Conservation (phyloP, 2,329 filamentous ascomycete genomes). For the Scorias spongiosa region DNA sequence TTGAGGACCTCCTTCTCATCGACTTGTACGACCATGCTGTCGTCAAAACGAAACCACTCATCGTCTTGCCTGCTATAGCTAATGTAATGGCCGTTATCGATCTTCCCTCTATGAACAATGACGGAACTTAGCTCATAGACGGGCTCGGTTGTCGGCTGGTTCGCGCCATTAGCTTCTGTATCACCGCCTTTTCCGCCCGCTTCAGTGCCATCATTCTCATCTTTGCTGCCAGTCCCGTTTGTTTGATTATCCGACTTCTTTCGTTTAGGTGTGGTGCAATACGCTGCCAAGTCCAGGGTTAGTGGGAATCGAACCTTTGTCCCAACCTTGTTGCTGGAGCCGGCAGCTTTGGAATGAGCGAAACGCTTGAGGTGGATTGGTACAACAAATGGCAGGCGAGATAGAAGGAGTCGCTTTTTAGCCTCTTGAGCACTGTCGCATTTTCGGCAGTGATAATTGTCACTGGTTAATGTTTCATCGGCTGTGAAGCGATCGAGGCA, state of each 20-base stretch:
- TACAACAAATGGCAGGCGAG: constrained; percentile 71
- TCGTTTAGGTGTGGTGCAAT: constrained; percentile 38
- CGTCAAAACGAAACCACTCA: constrained; percentile 91
- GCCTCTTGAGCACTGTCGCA: constrained; percentile 64
- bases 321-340: constrained; percentile 79
- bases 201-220: constrained; percentile 3
- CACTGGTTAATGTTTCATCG: constrained; percentile 56
- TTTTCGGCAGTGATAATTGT: constrained; percentile 72
- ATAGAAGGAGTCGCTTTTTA: constrained; percentile 70
- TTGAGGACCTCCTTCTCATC: constrained; percentile 71
- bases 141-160: constrained; percentile 33
- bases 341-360: constrained; percentile 30
- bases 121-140: constrained; percentile 80
- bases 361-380: constrained; percentile 71
- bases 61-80: constrained; percentile 75
- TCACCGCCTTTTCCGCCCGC: constrained; percentile 7
- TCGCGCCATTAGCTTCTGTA: background rate
- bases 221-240: constrained; percentile 25
- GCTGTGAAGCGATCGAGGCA: constrained; percentile 82
- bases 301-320: constrained; percentile 75
- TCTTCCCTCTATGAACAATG: constrained; percentile 82
- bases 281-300: constrained; percentile 78
- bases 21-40: constrained; percentile 78
- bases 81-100: constrained; percentile 84
- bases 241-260: constrained; percentile 21